phyloP scores from a whole-genome alignment of 805 yeast species.

The Yarrowia sp. region DNA sequence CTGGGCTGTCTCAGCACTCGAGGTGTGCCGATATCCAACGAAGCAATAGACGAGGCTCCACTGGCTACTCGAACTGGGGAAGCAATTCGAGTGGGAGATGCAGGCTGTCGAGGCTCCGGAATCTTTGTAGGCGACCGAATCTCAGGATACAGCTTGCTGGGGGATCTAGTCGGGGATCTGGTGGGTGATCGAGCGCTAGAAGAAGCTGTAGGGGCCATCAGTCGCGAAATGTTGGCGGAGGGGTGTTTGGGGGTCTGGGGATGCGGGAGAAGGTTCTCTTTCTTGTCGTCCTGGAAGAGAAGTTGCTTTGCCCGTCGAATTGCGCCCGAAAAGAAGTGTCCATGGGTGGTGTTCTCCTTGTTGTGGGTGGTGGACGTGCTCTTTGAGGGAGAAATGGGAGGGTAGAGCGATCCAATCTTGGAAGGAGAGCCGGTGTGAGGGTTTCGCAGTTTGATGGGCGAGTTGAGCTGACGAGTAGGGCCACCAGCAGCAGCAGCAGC shows the following conservation, averaged over 20 bases:
- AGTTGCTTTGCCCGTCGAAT: slow-evolving; percentile 23
- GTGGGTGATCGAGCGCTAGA: slow-evolving; percentile 7
- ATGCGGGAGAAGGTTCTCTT: neutral
- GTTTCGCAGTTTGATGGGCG: slow-evolving; percentile 32
- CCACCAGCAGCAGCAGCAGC: neutral
- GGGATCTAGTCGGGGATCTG: neutral
- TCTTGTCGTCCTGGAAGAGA: slow-evolving; percentile 34
- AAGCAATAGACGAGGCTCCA: slow-evolving; percentile 9
- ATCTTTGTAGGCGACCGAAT: slow-evolving; percentile 32
- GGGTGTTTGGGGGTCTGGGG: slow-evolving; percentile 25
- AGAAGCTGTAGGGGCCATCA: slow-evolving; percentile 36
- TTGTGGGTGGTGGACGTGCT: neutral
- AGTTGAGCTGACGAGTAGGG: slow-evolving; percentile 19
- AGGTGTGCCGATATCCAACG: slow-evolving; percentile 2
- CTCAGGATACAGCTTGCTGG: slow-evolving; percentile 23
- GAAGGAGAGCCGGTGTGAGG: slow-evolving; percentile 14
- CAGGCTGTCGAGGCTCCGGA: slow-evolving; percentile 34
- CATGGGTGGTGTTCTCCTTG: neutral
- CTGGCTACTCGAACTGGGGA: slow-evolving; percentile 19
- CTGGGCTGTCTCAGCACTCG: slow-evolving; percentile 25
- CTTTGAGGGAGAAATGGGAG: slow-evolving; percentile 16
- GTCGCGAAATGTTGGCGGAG: slow-evolving; percentile 8
- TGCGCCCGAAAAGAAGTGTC: slow-evolving; percentile 26
- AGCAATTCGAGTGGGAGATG: slow-evolving; percentile 19
- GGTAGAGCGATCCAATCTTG: slow-evolving; percentile 19